phyloP scores from a whole-genome alignment of 495 filamentous ascomycete genomes.

The Lasiosphaeris hirsuta region DNA sequence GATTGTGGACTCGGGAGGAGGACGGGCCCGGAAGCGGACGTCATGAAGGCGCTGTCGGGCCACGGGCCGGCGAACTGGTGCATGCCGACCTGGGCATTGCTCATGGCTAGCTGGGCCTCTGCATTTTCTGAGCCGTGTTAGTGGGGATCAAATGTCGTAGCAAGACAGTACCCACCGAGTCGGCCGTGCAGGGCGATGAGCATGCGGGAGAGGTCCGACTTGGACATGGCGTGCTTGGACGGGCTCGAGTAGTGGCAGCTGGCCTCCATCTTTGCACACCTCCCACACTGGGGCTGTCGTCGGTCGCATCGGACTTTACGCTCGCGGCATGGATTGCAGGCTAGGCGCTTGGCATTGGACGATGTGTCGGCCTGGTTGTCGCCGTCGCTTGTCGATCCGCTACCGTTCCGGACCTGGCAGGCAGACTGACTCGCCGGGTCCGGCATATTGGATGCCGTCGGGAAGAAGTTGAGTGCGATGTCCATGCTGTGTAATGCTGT shows the following conservation, averaged over 20 bases:
- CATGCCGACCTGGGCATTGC: constrained; percentile 1
- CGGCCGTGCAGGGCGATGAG: constrained; percentile 11
- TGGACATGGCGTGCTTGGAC: constrained; percentile 11
- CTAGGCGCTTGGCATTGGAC: constrained; percentile 12
- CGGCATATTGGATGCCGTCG: neutral
- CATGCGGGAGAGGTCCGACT: constrained; percentile 10
- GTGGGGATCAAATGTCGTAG: neutral
- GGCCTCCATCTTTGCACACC: constrained; percentile 28
- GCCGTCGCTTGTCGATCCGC: neutral
- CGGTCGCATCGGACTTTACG: constrained; percentile 41
- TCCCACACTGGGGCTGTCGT: constrained; percentile 29
- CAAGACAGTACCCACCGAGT: constrained; percentile 11
- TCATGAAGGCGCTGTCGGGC: too few species aligned
- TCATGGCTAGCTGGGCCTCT: constrained; percentile 14
- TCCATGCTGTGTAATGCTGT: neutral
- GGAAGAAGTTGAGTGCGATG: neutral
- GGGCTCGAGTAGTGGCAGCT: constrained; percentile 15
- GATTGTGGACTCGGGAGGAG: too few species aligned
- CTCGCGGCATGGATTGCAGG: constrained; percentile 26
- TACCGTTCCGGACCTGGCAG: neutral
- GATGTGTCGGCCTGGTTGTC: neutral
- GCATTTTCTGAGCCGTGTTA: constrained; percentile 10
- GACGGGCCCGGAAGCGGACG: too few species aligned
- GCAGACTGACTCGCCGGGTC: neutral
- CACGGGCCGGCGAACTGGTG: neutral